These are phyloP conservation scores for Cryptosporidium parvum DNA, from an alignment of 169 alveolate genomes.

Conservation along the genomic window DNA sequence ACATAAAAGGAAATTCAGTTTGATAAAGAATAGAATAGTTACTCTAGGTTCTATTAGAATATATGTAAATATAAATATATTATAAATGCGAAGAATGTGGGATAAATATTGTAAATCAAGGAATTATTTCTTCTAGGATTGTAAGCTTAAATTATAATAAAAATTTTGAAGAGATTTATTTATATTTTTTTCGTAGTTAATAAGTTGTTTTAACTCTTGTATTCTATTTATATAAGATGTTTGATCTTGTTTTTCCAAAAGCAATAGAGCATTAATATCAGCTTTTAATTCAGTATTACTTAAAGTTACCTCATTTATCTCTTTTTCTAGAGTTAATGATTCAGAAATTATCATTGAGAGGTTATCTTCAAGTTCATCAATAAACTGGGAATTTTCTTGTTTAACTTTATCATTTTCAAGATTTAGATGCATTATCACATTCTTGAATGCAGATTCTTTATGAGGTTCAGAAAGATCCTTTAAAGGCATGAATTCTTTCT, in stretches of 20 bases:
- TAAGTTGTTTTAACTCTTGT: constrained; percentile 62
- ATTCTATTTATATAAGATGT: constrained; percentile 56
- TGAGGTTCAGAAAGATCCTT: constrained; percentile 66
- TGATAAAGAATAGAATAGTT: too few species aligned
- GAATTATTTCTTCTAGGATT: not conserved
- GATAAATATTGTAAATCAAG: not conserved
- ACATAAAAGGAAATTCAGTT: too few species aligned
- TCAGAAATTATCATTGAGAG: constrained; percentile 9
- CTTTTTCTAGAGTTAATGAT: constrained; percentile 40
- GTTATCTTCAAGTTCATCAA: constrained; percentile 67
- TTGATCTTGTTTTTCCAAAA: constrained; percentile 71
- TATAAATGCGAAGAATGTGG: not conserved
- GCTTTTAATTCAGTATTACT: constrained; percentile 31
- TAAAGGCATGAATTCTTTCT: constrained; percentile 55
- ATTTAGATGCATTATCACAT: constrained; percentile 42
- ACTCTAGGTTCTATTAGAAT: too few species aligned
- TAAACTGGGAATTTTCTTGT: constrained; percentile 61
- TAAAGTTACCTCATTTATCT: constrained; percentile 48
- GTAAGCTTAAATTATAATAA: constrained; percentile 37
- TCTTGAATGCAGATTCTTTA: constrained; percentile 63
- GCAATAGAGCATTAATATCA: constrained; percentile 68
- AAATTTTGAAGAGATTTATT: constrained; percentile 77
- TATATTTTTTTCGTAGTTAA: constrained; percentile 74
- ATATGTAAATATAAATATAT: not conserved
- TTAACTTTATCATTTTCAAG: constrained; percentile 43